Evolutionary conservation across 2,329 filamentous ascomycete genomes (phyloP).

Genomic region (Hortaea sp.): DNA sequence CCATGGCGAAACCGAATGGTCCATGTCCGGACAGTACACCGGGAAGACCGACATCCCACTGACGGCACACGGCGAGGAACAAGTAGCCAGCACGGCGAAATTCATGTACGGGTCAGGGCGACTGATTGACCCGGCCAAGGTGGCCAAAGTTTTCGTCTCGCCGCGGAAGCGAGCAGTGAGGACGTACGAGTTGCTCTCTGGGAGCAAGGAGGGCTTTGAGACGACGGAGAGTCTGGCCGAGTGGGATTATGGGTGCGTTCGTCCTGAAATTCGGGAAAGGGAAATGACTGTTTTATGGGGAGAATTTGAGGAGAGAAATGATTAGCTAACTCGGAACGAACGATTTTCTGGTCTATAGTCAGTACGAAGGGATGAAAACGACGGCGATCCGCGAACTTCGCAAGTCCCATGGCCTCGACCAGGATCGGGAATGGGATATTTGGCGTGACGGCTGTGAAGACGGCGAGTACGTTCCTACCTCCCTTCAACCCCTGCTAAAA

Average conservation of each 20-base stretch:
- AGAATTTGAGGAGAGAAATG: not conserved
- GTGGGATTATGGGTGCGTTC: conserved; percentile 61
- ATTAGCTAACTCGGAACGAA: not conserved
- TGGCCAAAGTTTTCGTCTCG: conserved; percentile 41
- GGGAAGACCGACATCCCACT: conserved; percentile 77
- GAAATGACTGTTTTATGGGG: not conserved
- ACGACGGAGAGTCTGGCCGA: conserved; percentile 64
- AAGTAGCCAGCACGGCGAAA: conserved; percentile 36
- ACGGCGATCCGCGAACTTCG: conserved; percentile 55
- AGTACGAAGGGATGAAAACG: conserved; percentile 70
- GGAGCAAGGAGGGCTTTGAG: conserved; percentile 23
- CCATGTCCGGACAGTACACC: conserved; percentile 69
- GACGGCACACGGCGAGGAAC: conserved; percentile 66
- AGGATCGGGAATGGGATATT: conserved; percentile 62
- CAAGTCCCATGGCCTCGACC: conserved; percentile 46
- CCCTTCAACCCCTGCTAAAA: no score
- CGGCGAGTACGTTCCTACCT: conserved; percentile 57
- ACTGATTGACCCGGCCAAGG: conserved; percentile 40
- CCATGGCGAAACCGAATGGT: conserved; percentile 95
- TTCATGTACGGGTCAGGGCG: conserved; percentile 41
- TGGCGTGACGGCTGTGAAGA: conserved; percentile 82
- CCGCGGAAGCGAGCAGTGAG: conserved; percentile 39
- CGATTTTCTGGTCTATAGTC: conserved; percentile 4
- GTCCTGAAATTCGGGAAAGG: not conserved
- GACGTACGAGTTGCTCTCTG: conserved; percentile 40